phyloP scores from a whole-genome alignment of 148 eudicot species.

The Vaccinium vitisidaea region DNA sequence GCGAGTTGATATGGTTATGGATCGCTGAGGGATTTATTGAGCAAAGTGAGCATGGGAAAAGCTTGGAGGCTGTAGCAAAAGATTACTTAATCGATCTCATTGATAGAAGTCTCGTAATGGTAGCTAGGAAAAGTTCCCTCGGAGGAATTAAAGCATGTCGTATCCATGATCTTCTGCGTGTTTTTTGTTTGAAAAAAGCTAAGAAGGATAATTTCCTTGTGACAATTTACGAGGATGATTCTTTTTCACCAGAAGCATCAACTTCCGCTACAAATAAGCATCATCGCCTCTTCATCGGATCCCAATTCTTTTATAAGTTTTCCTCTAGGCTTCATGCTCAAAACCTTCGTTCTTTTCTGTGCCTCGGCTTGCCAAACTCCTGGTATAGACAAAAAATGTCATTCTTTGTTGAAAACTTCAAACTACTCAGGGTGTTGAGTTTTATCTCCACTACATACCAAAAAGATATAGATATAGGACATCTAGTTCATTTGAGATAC shows the following conservation, averaged over 20 bases:
- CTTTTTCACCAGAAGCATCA: no score
- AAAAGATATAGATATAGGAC: no score
- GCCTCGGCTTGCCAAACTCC: not conserved
- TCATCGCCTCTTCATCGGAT: not conserved
- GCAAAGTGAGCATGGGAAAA: conserved; percentile 1
- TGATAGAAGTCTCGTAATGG: conserved; percentile 41
- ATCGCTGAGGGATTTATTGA: conserved; percentile 43
- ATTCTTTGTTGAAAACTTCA: not conserved
- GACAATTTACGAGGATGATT: not conserved
- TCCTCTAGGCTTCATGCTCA: not conserved
- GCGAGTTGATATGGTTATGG: conserved; percentile 20
- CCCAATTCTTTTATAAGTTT: not conserved
- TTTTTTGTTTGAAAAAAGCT: conserved; percentile 37
- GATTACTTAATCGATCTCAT: conserved; percentile 41
- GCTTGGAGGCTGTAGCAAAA: conserved; percentile 30
- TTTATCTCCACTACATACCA: no score
- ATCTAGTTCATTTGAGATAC: no score
- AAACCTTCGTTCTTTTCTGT: not conserved
- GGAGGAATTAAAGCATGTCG: conserved; percentile 44
- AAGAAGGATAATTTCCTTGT: conserved; percentile 38
- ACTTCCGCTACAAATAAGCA: not conserved
- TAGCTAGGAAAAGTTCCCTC: conserved; percentile 12
- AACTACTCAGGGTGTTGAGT: not conserved
- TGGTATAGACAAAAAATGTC: not conserved
- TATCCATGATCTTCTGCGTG: conserved; percentile 45